phyloP scores from a whole-genome alignment of 2,329 filamentous ascomycete genomes.

The Ophiostoma piceae region DNA sequence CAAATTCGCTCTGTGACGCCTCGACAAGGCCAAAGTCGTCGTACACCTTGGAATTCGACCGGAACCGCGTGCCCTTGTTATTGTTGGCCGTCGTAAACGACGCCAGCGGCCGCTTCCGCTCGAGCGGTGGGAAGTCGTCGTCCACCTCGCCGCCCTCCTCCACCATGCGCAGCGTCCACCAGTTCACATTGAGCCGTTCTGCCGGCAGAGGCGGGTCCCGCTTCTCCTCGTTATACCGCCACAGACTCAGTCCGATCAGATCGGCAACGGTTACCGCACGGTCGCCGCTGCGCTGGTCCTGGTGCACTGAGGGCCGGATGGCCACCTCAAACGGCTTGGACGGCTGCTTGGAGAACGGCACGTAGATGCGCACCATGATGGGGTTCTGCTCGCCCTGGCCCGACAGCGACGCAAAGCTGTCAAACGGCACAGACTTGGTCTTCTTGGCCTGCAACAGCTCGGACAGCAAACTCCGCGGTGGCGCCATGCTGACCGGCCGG shows the following conservation, averaged over 20 bases:
- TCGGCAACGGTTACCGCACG: slow-evolving; percentile 68
- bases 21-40: slow-evolving; percentile 78
- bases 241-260: slow-evolving; percentile 74
- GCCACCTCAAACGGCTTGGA: slow-evolving; percentile 65
- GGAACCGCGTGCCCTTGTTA: slow-evolving; percentile 53
- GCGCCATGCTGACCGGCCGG: slow-evolving; percentile 60
- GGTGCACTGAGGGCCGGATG: slow-evolving; percentile 63
- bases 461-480: slow-evolving; percentile 65
- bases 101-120: slow-evolving; percentile 66
- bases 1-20: slow-evolving; percentile 62
- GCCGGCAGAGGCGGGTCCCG: slow-evolving; percentile 59
- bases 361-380: slow-evolving; percentile 71
- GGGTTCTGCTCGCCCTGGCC: slow-evolving; percentile 75
- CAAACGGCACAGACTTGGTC: slow-evolving; percentile 65
- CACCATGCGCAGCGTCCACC: slow-evolving; percentile 78
- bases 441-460: slow-evolving; percentile 68
- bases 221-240: slow-evolving; percentile 72
- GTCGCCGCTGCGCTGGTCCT: slow-evolving; percentile 54
- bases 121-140: slow-evolving; percentile 75
- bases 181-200: slow-evolving; percentile 70
- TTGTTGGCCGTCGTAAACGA: slow-evolving; percentile 81
- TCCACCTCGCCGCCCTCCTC: slow-evolving; percentile 80
- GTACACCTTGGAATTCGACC: slow-evolving; percentile 69
- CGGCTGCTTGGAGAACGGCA: slow-evolving; percentile 61
- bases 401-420: slow-evolving; percentile 69